These are phyloP conservation scores for Cryptococcus wingfieldii DNA, from an alignment of 1,284 basidiomycete species.

Conservation along the genomic window DNA sequence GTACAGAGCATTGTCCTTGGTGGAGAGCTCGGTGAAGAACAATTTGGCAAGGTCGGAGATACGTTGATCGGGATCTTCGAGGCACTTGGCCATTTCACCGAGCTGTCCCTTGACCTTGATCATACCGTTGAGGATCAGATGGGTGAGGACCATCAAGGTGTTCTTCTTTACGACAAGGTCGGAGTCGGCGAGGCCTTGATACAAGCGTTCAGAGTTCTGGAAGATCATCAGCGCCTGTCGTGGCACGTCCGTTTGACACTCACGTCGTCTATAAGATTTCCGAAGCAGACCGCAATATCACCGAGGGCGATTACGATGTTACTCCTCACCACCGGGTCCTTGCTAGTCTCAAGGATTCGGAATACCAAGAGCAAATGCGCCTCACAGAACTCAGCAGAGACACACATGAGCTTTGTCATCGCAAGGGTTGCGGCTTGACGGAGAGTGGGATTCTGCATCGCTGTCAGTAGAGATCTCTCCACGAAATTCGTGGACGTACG, in stretches of 20 bases:
- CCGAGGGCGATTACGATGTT: slow-evolving; percentile 97
- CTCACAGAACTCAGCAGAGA: slow-evolving; percentile 91
- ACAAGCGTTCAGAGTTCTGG: slow-evolving; percentile 83
- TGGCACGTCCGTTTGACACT: slow-evolving; percentile 10
- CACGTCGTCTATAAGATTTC: slow-evolving; percentile 85
- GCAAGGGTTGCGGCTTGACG: slow-evolving; percentile 82
- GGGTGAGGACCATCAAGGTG: slow-evolving; percentile 96
- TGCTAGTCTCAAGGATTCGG: slow-evolving; percentile 86
- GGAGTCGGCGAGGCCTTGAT: slow-evolving; percentile 82
- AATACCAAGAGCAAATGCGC: slow-evolving; percentile 81
- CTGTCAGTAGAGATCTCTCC: background rate
- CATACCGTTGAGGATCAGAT: slow-evolving; percentile 97
- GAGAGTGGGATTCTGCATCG: slow-evolving; percentile 70
- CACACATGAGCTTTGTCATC: slow-evolving; percentile 94
- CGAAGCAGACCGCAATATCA: slow-evolving; percentile 95
- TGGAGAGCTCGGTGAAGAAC: slow-evolving; percentile 93
- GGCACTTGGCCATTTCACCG: slow-evolving; percentile 98
- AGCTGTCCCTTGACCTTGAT: slow-evolving; percentile 99
- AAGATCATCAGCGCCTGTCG: background rate
- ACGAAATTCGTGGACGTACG: slow-evolving; percentile 50
- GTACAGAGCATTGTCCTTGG: slow-evolving; percentile 97
- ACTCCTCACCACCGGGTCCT: slow-evolving; percentile 81
- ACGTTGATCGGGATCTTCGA: slow-evolving; percentile 85
- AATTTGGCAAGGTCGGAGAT: slow-evolving; percentile 91
- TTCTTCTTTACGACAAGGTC: slow-evolving; percentile 96